phyloP scores from a whole-genome alignment of 2,329 filamentous ascomycete genomes.

The Aspergillus sp. region DNA sequence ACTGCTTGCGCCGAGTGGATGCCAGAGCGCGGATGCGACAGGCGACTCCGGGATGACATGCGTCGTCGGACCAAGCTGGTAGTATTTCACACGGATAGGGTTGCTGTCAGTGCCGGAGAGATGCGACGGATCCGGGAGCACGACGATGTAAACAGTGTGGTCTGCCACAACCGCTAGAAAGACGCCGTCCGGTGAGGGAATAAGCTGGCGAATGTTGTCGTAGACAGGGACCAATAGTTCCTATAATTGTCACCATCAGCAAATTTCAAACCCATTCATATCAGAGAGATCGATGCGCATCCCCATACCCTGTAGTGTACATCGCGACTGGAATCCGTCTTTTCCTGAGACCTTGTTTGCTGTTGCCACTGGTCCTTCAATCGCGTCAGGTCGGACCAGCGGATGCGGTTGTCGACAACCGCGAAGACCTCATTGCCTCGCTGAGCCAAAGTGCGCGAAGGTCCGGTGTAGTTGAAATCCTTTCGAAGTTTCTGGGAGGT shows the following conservation, averaged over 20 bases:
- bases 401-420: constrained; percentile 82
- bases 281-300: no score
- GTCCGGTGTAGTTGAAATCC: constrained; percentile 31
- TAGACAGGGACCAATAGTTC: constrained; percentile 74
- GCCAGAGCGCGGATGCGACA: constrained; percentile 82
- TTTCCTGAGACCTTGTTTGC: constrained; percentile 32
- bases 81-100: constrained; percentile 77
- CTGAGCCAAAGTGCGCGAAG: constrained; percentile 67
- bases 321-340: constrained; percentile 35
- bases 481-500: constrained; percentile 18
- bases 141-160: constrained; percentile 82
- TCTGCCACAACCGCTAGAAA: constrained; percentile 83
- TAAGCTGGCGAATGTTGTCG: constrained; percentile 79
- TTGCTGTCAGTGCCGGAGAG: constrained; percentile 67
- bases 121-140: constrained; percentile 78
- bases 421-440: constrained; percentile 87
- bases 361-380: constrained; percentile 65
- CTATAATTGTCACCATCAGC: constrained; percentile 44
- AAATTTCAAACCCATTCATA: not conserved
- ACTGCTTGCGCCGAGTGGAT: constrained; percentile 73
- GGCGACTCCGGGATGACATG: constrained; percentile 84
- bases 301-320: constrained; percentile 29
- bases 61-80: constrained; percentile 86
- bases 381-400: constrained; percentile 82
- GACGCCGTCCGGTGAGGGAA: constrained; percentile 77